Base-by-base conservation (phyloP, 2,329 filamentous ascomycete species). In the Acrocalymma vagum region DNA sequence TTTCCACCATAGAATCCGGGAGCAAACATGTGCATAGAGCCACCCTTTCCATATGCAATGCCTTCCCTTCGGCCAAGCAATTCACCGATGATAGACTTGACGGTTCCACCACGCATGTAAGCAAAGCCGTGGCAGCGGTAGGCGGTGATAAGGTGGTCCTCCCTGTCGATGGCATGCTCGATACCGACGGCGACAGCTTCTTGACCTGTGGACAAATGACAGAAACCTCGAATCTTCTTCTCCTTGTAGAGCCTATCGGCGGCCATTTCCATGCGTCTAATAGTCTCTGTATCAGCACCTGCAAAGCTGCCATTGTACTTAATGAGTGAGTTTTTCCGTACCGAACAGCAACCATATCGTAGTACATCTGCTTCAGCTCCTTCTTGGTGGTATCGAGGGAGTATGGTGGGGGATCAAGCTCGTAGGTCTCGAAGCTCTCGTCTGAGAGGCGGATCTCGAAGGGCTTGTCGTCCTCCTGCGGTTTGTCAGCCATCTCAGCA, bases 211-310 rank as follows among this genome's bases (percentile, higher is more conserved):
- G 94, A 97, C 75, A 99, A 78, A 79, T 99, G 94, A 80, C 94
- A 99, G 88, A 99, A 99, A 78, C 94, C 94, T 65, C 94, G 89
- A 65, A 99, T 97, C 84, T 99, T 97, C 87, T 99, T 99, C 82
- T 97, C 94, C 82, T 99, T 99, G 89, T 99, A 99, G 68, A 99
- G 81, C 72, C 93, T 85, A 73, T 99, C 94, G 78, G 94, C 91
- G 58, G 93, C 92, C 93, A 99, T 96, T 78, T 99, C 94, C 94
- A 99, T 96, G 74, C 95, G 94, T 78, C 92, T 96, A 26, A n/a
- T 25, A 24, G 28, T 21, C 8, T 24, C 17, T 35, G 23, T 38
- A 47, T 52, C 21, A 48, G 43, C 33, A 41, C 14, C 21, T 25
- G n/a, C 21, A 21, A 27, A 8, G 14, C 20, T 16, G 14, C 25